Conservation (phyloP, 495 filamentous ascomycete genomes). For the Baudoinia panamericana region DNA sequence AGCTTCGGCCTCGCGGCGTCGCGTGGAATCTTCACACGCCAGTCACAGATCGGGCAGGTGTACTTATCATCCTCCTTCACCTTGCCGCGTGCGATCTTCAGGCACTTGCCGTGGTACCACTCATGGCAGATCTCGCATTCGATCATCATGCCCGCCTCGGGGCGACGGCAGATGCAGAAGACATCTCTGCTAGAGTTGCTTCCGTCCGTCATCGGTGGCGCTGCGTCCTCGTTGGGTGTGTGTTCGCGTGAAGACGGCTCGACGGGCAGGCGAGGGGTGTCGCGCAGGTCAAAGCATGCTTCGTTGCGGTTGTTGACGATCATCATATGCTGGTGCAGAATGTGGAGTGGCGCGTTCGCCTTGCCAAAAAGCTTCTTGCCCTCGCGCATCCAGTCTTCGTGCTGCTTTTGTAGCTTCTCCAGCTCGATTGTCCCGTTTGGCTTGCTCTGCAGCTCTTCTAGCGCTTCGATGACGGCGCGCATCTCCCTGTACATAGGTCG, state of each 20-base stretch:
- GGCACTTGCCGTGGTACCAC: conserved; percentile 98
- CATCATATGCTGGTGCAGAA: conserved; percentile 85
- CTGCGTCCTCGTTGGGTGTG: conserved; percentile 59
- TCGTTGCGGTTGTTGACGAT: conserved; percentile 78
- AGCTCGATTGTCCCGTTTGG: conserved; percentile 82
- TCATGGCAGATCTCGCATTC: conserved; percentile 97
- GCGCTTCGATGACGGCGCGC: conserved; percentile 69
- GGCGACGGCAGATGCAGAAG: conserved; percentile 90
- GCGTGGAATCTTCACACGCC: conserved; percentile 94
- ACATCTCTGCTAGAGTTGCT: conserved; percentile 57
- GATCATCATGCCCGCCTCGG: conserved; percentile 98
- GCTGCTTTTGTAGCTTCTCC: conserved; percentile 86
- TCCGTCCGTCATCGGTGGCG: conserved; percentile 30
- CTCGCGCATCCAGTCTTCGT: conserved; percentile 98
- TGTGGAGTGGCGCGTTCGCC: conserved; percentile 92
- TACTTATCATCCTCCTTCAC: conserved; percentile 98
- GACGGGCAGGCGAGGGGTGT: conserved; percentile 77
- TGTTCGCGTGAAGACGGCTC: conserved; percentile 83
- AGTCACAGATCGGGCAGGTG: conserved; percentile 96
- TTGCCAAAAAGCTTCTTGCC: conserved; percentile 99
- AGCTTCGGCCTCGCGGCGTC: conserved; percentile 93
- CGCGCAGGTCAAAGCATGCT: conserved; percentile 84
- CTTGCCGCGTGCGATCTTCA: conserved; percentile 95
- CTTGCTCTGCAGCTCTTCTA: conserved; percentile 82
- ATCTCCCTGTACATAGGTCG: conserved; percentile 87